These are phyloP conservation scores for Colletotrichum coccodes DNA, from an alignment of 2,329 filamentous ascomycete genomes.

Conservation along the genomic window DNA sequence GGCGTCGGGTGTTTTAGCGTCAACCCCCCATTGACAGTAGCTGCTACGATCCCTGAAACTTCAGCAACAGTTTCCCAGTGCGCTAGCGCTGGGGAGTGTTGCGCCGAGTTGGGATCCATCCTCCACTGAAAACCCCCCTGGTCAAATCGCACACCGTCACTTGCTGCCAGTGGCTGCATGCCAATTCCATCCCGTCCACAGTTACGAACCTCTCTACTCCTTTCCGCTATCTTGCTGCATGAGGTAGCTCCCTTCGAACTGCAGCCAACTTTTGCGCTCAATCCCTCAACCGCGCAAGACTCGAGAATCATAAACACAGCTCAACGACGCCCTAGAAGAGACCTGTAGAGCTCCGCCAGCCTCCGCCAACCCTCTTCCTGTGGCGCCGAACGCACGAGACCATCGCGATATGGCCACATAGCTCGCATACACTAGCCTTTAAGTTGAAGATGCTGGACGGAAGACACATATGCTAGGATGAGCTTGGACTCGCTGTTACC, in stretches of 20 bases:
- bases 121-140: conserved; percentile 15
- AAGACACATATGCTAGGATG: conserved; percentile 70
- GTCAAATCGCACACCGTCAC: conserved; percentile 31
- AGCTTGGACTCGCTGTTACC: conserved; percentile 89
- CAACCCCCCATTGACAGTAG: conserved; percentile 4
- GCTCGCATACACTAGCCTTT: conserved; percentile 13
- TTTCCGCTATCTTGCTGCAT: conserved; percentile 11
- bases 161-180: conserved; percentile 29
- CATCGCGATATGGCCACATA: conserved; percentile 30
- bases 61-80: conserved; percentile 14
- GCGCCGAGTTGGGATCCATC: neutral
- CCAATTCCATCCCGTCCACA: conserved; percentile 19
- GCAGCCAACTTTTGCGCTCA: conserved; percentile 7
- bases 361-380: neutral
- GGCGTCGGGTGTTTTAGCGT: conserved; percentile 27
- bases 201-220: neutral
- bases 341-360: conserved; percentile 15
- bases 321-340: neutral
- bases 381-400: neutral
- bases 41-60: conserved; percentile 32
- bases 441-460: conserved; percentile 34
- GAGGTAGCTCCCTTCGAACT: conserved; percentile 10
- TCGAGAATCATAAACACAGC: neutral
- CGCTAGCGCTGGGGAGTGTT: neutral
- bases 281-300: neutral